phyloP scores from a whole-genome alignment of 345 rosid genomes.

The Gossypium anomalum region DNA sequence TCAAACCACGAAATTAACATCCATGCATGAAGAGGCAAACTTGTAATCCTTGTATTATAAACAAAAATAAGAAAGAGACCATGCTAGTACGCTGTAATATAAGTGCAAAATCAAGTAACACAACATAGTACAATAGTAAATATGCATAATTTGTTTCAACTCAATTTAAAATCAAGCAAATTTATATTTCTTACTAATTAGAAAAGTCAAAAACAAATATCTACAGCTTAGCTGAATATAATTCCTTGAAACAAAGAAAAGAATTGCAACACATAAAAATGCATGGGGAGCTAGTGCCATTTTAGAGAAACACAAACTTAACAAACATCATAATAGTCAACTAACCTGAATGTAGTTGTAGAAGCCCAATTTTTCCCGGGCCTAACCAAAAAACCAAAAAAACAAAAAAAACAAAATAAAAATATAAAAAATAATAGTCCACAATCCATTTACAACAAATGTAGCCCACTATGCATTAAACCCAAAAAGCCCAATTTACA shows the following conservation, averaged over 20 bases:
- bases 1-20: neutral
- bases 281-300: neutral
- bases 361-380: no score
- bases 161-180: neutral
- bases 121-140: neutral
- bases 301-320: neutral
- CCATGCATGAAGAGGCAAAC: neutral
- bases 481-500: no score
- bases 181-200: neutral
- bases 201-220: neutral
- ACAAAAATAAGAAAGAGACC: neutral
- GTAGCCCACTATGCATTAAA: no score
- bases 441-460: no score
- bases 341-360: conserved; percentile 70
- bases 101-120: neutral
- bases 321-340: conserved; percentile 9
- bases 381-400: no score
- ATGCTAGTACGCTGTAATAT: neutral
- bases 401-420: no score
- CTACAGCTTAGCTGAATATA: neutral
- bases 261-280: neutral
- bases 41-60: neutral
- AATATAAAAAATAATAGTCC: no score
- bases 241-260: neutral
- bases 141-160: neutral